Base-by-base conservation (phyloP, 805 yeast species). In the Jamesozyma piceae region DNA sequence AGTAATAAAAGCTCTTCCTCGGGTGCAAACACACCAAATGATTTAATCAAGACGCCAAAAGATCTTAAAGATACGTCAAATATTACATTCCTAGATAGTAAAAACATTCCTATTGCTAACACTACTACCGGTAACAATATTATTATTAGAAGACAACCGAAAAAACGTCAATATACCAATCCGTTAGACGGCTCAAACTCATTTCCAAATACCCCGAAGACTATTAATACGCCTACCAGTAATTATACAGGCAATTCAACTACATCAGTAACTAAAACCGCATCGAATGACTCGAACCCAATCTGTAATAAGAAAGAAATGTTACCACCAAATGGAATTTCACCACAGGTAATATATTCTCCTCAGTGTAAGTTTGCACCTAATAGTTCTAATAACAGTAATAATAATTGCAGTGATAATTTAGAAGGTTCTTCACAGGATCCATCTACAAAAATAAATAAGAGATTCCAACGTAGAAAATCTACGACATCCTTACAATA, bases 291-390 rank as follows among this genome's bases (percentile, higher is more conserved):
- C 5, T 13, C 18, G 5, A n/a, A 9, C 13, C 18, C 17, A 5
- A 14, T 30, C 8, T 30, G 29, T 2, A 26, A 31, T 31, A 42
- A 42, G 17, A 42, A 37, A n/a, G 44, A 38, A 18, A 42, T 42
- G 44, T 18, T 34, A 17, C 44, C 44, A 24, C 44, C 44, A 18
- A 42, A 37, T 22, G 41, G 38, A 28, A 34, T 38, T 4, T 42
- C 41, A 17, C 44, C 41, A 17, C 44, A 42, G 11, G 36, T 42
- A 3, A 15, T 38, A 24, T 42, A 34, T 15, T 42, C 44, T 2
- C 41, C 41, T 8, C 44, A 42, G 18, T 42, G 33, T 22, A 42
- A 42, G 19, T 15, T 18, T 8, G 2, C 22, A 2, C 3, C 30
- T 2, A 35, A 26, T 27, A 18, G n/a, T 27, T 15, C 9, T 19